phyloP scores from a whole-genome alignment of 176 grass and related monocot species.

The Pharus latifolius region DNA sequence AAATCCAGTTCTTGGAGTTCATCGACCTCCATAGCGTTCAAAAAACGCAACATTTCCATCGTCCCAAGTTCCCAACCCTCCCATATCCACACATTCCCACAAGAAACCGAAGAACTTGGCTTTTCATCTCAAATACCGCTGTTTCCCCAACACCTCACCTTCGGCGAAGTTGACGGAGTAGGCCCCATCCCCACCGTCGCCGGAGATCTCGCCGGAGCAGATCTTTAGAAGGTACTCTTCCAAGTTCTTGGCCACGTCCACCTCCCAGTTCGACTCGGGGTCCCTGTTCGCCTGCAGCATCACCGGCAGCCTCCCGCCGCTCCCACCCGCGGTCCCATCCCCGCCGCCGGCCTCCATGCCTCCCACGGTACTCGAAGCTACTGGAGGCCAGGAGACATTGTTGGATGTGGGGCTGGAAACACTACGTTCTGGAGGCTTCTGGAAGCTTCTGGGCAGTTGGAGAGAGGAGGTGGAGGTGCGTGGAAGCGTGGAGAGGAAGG shows the following conservation, averaged over 20 bases:
- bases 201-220: slow-evolving; percentile 63
- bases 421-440: slow-evolving; percentile 2
- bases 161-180: slow-evolving; percentile 83
- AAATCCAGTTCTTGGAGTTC: background rate
- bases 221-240: slow-evolving; percentile 91
- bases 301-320: slow-evolving; percentile 22
- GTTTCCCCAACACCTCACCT: slow-evolving; percentile 30
- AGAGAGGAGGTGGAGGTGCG: background rate
- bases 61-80: background rate
- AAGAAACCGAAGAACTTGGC: background rate
- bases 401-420: background rate
- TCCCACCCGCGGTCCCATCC: slow-evolving; percentile 20
- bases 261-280: slow-evolving; percentile 80
- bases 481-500: background rate
- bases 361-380: background rate
- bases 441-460: slow-evolving; percentile 1
- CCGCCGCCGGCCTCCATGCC: slow-evolving; percentile 24
- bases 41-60: background rate
- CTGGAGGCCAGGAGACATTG: background rate
- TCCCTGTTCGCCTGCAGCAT: slow-evolving; percentile 70
- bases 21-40: background rate
- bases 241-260: slow-evolving; percentile 76
- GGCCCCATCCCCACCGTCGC: slow-evolving; percentile 27
- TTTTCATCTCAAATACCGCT: no score
- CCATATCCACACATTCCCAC: background rate